Evolutionary conservation across 495 filamentous ascomycete genomes (phyloP), one percentile per base, ranked within the genome.

Genomic region (Hypoxylon lienhwacheense): DNA sequence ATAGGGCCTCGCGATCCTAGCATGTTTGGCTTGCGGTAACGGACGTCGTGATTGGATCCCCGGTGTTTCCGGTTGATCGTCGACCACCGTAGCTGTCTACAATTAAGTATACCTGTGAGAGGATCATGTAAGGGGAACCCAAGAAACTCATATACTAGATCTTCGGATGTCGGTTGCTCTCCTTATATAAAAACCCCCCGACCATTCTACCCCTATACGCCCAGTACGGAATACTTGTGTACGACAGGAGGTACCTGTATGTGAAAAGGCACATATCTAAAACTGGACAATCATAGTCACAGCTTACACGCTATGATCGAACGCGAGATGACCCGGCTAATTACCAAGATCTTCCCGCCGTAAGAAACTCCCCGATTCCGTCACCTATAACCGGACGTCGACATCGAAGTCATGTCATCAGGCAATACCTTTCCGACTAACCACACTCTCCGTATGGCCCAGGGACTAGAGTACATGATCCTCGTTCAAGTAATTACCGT

Each of bases 11-110:
- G n/a, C n/a, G 19, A 34, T 33, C 12, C 16, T 28, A 46, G 50
- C 45, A 46, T 46, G 47, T 51, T 15, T 8, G 32, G 53, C 8
- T 42, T 14, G 24, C 8, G 12, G 41, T 31, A 16, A 20, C 10
- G 29, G 16, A 26, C 20, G 25, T 43, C 42, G 21, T 52, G 36
- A 56, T 61, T 56, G 46, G 57, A 37, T 45, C 53, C 36, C 48
- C 47, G 58, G 58, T 47, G 35, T 52, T 61, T n/a, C 58, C 52
- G 52, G 47, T 26, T 35, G 47, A 47, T 52, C 34, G 39, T 25
- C 50, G n/a, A n/a, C n/a, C n/a, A n/a, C n/a, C n/a, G n/a, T 41
- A 61, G 42, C 45, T 25, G 48, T 16, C 44, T 54, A 39, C 16
- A 28, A 19, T 31, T 55, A 40, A 8, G 35, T 26, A n/a, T n/a